Conservation (phyloP, 495 filamentous ascomycete species). For the Rhizodiscina lignyota region DNA sequence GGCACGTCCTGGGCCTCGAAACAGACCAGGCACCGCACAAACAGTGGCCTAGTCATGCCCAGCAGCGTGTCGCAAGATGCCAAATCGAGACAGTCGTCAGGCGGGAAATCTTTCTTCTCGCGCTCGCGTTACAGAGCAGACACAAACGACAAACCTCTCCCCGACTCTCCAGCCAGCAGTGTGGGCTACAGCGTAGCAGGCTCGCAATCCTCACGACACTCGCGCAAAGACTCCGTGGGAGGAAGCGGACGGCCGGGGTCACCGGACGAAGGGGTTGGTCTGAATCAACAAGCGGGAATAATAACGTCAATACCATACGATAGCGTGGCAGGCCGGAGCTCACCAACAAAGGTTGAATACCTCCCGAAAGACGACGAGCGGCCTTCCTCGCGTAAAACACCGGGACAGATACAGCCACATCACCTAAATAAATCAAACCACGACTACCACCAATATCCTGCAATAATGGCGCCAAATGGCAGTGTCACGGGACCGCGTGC, state of each 20-base stretch:
- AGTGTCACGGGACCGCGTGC: conserved; percentile 49
- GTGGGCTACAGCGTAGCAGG: conserved; percentile 30
- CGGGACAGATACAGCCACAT: conserved; percentile 43
- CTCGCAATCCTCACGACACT: conserved; percentile 65
- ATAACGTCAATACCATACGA: conserved; percentile 89
- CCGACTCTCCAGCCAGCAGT: conserved; percentile 32
- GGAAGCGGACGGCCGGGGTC: conserved; percentile 41
- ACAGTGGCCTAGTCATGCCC: too few relatives aligned
- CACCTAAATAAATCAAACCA: conserved; percentile 59
- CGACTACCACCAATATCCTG: conserved; percentile 86
- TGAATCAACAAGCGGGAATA: conserved; percentile 67
- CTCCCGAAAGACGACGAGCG: conserved; percentile 51
- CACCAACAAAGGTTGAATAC: conserved; percentile 61
- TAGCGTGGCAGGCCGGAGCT: conserved; percentile 42
- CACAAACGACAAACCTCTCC: conserved; percentile 38
- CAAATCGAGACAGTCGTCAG: conserved; percentile 69
- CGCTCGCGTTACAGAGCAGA: conserved; percentile 62
- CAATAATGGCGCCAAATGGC: conserved; percentile 31
- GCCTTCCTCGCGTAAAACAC: conserved; percentile 41
- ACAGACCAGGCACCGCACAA: too few relatives aligned
- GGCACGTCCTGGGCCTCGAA: too few relatives aligned
- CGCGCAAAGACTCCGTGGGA: conserved; percentile 46
- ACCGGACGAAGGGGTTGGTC: conserved; percentile 32
- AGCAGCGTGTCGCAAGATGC: conserved; percentile 42
- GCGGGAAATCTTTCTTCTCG: conserved; percentile 76